Conservation (phyloP, 2,329 filamentous ascomycete species). For the Fusarium temperatum region DNA sequence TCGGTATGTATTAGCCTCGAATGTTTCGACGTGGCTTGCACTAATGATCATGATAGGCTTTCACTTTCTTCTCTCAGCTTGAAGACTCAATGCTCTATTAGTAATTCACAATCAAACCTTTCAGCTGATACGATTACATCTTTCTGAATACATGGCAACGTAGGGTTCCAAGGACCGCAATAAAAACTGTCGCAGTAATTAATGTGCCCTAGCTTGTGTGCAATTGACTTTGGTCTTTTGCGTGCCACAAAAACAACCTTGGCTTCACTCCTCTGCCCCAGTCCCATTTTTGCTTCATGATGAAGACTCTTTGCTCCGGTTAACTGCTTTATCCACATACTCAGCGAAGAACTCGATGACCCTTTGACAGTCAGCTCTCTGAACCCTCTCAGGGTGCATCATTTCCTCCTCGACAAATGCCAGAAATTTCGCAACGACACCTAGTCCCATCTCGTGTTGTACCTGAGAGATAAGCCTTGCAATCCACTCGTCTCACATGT, state of each 20-base stretch:
- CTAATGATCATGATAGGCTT: neutral
- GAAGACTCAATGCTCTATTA: slow-evolving; percentile 5
- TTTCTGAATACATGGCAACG: neutral
- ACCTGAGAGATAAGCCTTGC: neutral
- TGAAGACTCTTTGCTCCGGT: fast-evolving
- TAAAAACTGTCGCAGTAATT: too few species aligned
- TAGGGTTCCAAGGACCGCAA: too few species aligned
- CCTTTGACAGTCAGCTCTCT: neutral
- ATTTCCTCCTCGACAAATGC: neutral
- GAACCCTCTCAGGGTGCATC: neutral
- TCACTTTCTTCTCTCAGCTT: slow-evolving; percentile 13
- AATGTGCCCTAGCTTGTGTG: too few species aligned
- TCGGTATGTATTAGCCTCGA: neutral
- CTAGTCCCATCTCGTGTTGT: neutral
- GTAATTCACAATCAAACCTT: neutral
- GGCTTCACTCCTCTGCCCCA: neutral
- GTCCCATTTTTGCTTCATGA: fast-evolving
- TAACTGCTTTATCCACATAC: neutral
- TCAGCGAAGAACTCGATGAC: neutral
- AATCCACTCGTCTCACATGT: neutral
- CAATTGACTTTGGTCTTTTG: too few species aligned
- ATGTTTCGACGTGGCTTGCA: fast-evolving
- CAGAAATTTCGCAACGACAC: neutral
- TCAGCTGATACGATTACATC: fast-evolving
- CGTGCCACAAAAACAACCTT: too few species aligned